phyloP scores from a whole-genome alignment of 805 yeast species.

The Yarrowia alimentaria region DNA sequence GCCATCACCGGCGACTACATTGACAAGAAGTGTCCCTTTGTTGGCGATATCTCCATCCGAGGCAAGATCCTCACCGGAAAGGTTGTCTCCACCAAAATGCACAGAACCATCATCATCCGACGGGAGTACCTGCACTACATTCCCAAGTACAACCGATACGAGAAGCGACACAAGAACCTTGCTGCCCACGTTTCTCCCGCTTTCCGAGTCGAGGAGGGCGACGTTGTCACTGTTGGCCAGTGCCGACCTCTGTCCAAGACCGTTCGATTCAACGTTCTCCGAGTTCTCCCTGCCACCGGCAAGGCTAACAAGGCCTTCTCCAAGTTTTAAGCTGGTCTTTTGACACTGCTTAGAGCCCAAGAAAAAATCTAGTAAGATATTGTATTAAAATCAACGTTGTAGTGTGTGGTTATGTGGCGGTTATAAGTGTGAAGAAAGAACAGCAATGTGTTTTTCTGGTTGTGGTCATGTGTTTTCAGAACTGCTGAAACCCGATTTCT shows the following conservation, averaged over 20 bases:
- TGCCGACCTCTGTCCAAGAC: conserved; percentile 99
- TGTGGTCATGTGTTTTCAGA: neutral
- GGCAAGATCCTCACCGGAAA: conserved; percentile 99
- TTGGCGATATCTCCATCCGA: conserved; percentile 95
- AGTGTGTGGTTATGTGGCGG: no score
- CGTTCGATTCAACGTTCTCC: conserved; percentile 98
- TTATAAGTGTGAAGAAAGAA: no score
- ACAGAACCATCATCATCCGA: conserved; percentile 99
- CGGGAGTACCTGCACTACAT: conserved; percentile 99
- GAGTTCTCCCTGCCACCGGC: conserved; percentile 86
- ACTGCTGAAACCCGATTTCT: no score
- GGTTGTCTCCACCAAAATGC: conserved; percentile 99
- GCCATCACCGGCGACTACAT: conserved; percentile 99
- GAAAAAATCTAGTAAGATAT: conserved; percentile 27
- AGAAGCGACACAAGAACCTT: conserved; percentile 99
- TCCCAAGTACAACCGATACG: conserved; percentile 99
- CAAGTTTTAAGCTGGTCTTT: conserved; percentile 86
- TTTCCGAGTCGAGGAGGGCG: conserved; percentile 99
- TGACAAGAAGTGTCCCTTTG: conserved; percentile 99
- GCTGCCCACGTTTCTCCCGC: conserved; percentile 99
- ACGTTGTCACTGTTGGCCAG: conserved; percentile 98
- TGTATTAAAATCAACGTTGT: conserved; percentile 15
- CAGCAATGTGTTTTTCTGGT: neutral
- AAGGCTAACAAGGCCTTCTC: conserved; percentile 87
- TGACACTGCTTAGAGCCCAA: no score